phyloP scores from a whole-genome alignment of 176 grass and related monocot genomes.

The Elaeis guineensis region DNA sequence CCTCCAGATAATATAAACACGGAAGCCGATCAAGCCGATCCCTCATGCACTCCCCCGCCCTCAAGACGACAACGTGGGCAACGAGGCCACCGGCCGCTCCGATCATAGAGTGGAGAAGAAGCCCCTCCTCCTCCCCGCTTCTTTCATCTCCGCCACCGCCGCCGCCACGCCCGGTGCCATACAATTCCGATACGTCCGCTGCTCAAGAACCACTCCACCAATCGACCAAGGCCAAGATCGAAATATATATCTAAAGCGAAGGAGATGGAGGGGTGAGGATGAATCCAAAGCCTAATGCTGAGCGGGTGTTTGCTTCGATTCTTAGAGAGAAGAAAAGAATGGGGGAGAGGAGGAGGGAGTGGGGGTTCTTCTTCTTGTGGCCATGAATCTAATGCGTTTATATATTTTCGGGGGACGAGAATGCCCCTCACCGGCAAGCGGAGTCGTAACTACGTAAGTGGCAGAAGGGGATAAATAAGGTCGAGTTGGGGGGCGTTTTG shows the following conservation, averaged over 20 bases:
- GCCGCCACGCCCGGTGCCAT: not conserved
- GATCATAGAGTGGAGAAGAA: not conserved
- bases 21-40: constrained; percentile 12
- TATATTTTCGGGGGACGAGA: constrained; percentile 35
- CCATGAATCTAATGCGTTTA: constrained; percentile 40
- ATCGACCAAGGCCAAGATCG: constrained; percentile 23
- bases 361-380: constrained; percentile 15
- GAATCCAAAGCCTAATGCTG: constrained; percentile 5
- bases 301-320: constrained; percentile 17
- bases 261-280: too few relatives aligned
- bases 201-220: not conserved
- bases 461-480: not conserved
- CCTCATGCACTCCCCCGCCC: constrained; percentile 15
- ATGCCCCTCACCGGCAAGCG: constrained; percentile 32
- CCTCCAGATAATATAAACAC: constrained; percentile 4
- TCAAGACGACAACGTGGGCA: not conserved
- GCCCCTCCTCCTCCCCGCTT: not conserved
- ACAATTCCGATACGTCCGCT: too few relatives aligned
- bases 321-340: constrained; percentile 26
- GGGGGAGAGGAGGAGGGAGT: not conserved
- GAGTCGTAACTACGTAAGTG: not conserved
- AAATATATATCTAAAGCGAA: too few relatives aligned
- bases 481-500: not conserved
- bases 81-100: not conserved
- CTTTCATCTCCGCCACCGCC: not conserved